Evolutionary conservation across 2,329 filamentous ascomycete species (phyloP), one percentile per base, ranked within the genome.

Genomic region (Hypoxylon sp.): DNA sequence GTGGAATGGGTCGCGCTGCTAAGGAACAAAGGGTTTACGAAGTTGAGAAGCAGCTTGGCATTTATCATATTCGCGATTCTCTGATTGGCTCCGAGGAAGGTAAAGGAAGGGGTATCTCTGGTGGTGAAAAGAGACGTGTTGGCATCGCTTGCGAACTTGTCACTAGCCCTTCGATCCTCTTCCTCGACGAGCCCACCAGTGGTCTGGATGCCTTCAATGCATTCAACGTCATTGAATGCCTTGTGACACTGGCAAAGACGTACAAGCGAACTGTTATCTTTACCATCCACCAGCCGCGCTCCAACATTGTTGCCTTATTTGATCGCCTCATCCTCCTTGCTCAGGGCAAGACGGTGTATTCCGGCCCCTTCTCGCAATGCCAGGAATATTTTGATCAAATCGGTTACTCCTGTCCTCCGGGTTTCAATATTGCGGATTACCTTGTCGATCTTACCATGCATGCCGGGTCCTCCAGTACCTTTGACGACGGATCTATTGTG

Each of bases 351-450:
- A 92, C 93, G 0, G 96, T 99, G 6, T 99, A 97, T 79, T 98
- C 96, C 2, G 96, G 96, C 0, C 93, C 94, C 0, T 97, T 98
- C 78, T 84, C 88, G 1, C 90, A 90, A 71, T 99, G 96, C 78
- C 96, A 99, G 79, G 84, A 88, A 19, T 99, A 98, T 78, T 99
- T 99, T 75, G 94, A 98, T 76, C 87, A 90, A 51, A 91, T 97
- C 68, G 97, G 96, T 47, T 99, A 98, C 79, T 85, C 92, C 53
- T 99, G 97, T 77, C 96, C 96, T 10, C 92, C 94, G 24, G 97
- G 97, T 1, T 99, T 98, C 87, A 99, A 99, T 76, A 98, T 99
- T 80, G 96, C 96, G 3, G 96, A 99, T 79, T 99, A 98, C 77
- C 88, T 99, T 4, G 94, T 99, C 31, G 96, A 99, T 78, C 86